Evolutionary conservation across 2,329 filamentous ascomycete genomes (phyloP).

Genomic region (Exophiala aquamarina): DNA sequence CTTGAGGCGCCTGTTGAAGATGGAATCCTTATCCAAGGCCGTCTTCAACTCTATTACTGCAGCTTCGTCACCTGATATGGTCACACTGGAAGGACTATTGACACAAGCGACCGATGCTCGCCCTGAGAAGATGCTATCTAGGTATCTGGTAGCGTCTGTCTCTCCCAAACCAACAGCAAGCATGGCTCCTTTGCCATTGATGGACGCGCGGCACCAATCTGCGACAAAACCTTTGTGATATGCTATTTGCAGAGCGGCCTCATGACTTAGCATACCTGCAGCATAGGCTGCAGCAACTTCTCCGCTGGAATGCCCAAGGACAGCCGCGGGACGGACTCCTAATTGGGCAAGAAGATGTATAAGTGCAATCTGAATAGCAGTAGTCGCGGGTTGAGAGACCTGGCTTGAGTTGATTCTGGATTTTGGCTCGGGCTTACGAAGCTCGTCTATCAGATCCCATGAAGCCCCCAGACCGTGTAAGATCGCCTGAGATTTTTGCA

Average conservation of each 20-base stretch:
- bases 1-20: slow-evolving; percentile 31
- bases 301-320: slow-evolving; percentile 31
- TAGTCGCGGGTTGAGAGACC: slow-evolving; percentile 18
- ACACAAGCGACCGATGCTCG: slow-evolving; percentile 35
- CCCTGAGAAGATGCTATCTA: slow-evolving; percentile 10
- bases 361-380: slow-evolving; percentile 27
- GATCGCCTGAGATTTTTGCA: too few relatives aligned
- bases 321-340: slow-evolving; percentile 15
- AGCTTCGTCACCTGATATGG: slow-evolving; percentile 35
- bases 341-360: slow-evolving; percentile 25
- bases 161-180: slow-evolving; percentile 30
- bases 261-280: slow-evolving; percentile 26
- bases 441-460: too few relatives aligned
- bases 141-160: slow-evolving; percentile 20
- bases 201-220: neutral
- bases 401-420: too few relatives aligned
- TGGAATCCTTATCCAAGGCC: slow-evolving; percentile 14
- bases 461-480: too few relatives aligned
- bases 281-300: slow-evolving; percentile 30
- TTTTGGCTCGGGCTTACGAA: too few relatives aligned
- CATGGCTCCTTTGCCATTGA: slow-evolving; percentile 30
- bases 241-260: slow-evolving; percentile 31
- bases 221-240: slow-evolving; percentile 30
- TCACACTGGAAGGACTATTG: slow-evolving; percentile 40
- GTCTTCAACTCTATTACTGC: slow-evolving; percentile 27